Evolutionary conservation across 148 eudicot species (phyloP).

Genomic region (Pharnaceum exiguum): DNA sequence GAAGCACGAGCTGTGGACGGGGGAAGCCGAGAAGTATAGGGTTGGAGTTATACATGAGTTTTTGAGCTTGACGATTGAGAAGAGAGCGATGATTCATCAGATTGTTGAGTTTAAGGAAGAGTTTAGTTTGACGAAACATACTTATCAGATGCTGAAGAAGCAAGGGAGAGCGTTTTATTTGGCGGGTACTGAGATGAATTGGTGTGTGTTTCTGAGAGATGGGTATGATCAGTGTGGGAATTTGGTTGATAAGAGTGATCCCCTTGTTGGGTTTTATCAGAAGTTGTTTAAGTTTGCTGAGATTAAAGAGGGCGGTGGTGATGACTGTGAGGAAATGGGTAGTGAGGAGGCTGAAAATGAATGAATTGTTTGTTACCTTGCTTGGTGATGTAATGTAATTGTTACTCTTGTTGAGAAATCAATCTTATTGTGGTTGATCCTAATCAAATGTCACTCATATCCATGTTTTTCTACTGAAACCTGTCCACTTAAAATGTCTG

Average conservation of each 20-base stretch:
- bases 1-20: conserved; percentile 63
- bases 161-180: conserved; percentile 78
- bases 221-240: conserved; percentile 70
- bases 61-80: conserved; percentile 93
- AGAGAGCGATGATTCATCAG: conserved; percentile 91
- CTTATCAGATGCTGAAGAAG: conserved; percentile 85
- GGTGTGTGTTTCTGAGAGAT: conserved; percentile 82
- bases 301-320: conserved; percentile 59
- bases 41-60: conserved; percentile 90
- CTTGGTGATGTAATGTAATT: too few relatives aligned
- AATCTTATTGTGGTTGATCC: too few relatives aligned
- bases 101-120: conserved; percentile 98
- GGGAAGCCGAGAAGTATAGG: conserved; percentile 91
- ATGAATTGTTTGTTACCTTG: not conserved
- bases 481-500: too few relatives aligned
- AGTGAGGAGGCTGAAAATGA: not conserved
- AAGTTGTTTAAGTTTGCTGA: conserved; percentile 59
- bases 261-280: conserved; percentile 68
- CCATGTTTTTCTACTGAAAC: too few relatives aligned
- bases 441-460: too few relatives aligned
- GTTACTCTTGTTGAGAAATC: too few relatives aligned
- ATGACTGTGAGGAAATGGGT: conserved; percentile 24
- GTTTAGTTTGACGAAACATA: conserved; percentile 90
- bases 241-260: conserved; percentile 71
- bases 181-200: conserved; percentile 98